Base-by-base conservation (phyloP, 305 asterid species). In the Andrographis paniculata region DNA sequence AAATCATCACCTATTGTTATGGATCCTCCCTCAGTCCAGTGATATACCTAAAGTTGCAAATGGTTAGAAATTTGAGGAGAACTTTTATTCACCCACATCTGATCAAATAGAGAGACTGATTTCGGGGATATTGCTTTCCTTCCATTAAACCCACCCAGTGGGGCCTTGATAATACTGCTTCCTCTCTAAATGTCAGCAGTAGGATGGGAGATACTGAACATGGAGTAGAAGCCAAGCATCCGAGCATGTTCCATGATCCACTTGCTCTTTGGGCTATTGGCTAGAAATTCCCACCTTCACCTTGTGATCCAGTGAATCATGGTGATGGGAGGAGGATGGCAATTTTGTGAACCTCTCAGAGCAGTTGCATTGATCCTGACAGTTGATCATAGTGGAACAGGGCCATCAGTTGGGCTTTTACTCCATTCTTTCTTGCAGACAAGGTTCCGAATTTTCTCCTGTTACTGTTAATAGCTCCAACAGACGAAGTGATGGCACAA, bases 221-320 rank as follows among this genome's bases (percentile, higher is more conserved):
- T 44, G 20, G 65, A 59, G n/a, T 58, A 59, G 27, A 59, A 38
- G 48, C 82, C 86, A 1, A 69, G 86, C 64, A 65, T 80, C 82
- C 86, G 1, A 69, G 86, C 64, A 65, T 80, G 86, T 74, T 72
- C 53, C 75, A 69, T 58, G 91, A 80, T 68, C 91, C 91, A 41
- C 68, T 77, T 40, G 77, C 83, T 49, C 61, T 77, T 21, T 71
- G 59, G 58, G 86, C 80, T 48, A 64, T 80, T 51, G 96, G 93
- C 36, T 67, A 82, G 69, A 54, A 63, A 35, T 61, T 73, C 67
- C 93, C 89, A 14, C 72, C 79, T 42, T 65, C 76, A 19, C 79
- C 84, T 6, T 50, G 54, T 60, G 49, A 33, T 44, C 52, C 50
- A 2, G 63, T 39, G 46, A 53, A 44, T 46, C 42, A 43, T 48